phyloP scores from a whole-genome alignment of 2,329 filamentous ascomycete genomes.

The Stenocarpella maydis region DNA sequence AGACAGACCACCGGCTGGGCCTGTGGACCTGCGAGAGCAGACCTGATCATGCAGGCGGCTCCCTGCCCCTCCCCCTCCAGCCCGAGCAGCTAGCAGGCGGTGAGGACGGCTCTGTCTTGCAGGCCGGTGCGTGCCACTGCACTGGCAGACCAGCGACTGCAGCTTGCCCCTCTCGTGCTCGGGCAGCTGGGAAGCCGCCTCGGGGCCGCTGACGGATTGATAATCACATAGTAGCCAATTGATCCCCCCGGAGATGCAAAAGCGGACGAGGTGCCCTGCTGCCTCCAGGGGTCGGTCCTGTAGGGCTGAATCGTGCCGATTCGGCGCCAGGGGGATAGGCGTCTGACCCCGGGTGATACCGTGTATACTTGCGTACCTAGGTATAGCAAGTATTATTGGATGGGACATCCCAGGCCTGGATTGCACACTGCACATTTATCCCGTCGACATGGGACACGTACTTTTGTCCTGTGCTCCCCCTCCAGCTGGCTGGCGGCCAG shows the following conservation, averaged over 20 bases:
- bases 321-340: slow-evolving; percentile 4
- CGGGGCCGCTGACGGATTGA: not conserved
- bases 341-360: not conserved
- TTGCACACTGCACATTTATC: too few species aligned
- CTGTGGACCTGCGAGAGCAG: not conserved
- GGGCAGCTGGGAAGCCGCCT: not conserved
- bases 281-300: slow-evolving; percentile 4
- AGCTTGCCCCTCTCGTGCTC: not conserved
- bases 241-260: not conserved
- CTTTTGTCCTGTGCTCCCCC: slow-evolving; percentile 5
- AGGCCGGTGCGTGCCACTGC: too few species aligned
- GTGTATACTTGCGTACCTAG: too few species aligned
- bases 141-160: not conserved
- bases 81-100: slow-evolving; percentile 19
- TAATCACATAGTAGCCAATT: too few species aligned
- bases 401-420: not conserved
- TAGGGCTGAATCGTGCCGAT: slow-evolving; percentile 26
- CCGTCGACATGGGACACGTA: slow-evolving; percentile 15
- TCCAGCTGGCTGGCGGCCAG: not conserved
- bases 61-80: not conserved
- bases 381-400: too few species aligned
- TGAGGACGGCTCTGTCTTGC: not conserved
- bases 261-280: not conserved
- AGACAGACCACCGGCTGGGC: slow-evolving; percentile 1
- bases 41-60: not conserved